Evolutionary conservation across 78 protist genomes (phyloP), one percentile per base, ranked within the genome.

Genomic region (Reticulomyxa filosa): DNA sequence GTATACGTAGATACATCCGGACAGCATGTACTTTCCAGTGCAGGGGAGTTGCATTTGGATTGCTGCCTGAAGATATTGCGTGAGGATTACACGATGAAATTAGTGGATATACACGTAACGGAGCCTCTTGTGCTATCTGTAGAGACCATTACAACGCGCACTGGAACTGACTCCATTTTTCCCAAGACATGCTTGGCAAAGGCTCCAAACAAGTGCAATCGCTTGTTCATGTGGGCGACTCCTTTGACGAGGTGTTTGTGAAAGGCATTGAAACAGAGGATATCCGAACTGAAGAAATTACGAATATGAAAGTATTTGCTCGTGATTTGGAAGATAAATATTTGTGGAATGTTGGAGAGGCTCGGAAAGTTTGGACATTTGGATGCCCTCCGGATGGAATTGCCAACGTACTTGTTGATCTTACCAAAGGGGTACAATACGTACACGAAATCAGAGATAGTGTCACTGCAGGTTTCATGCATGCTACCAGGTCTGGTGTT

Each of bases 1-100:
- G 73, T 78, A 80, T 61, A 53, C 52, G 77, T 75, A 53, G 94
- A 87, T 74, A 92, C 85, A 74, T 77, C 96, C 33, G 98, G 98
- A 50, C 96, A 93, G 84, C 92, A 91, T 91, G 87, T 92, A 63
- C 81, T 95, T 26, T 97, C 98, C 8, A 98, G 98, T 62, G 94
- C 95, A 59, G 97, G 97, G 57, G 99, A 95, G 84, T 83, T 91
- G 38, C 97, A 91, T 67, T 82, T 95, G 33, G 98, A 90, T 27
- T 11, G 36, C 11, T 36, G 67, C 46, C 20, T 82, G 22, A 0
- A 35, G 6, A 75, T 63, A 17, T 51, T 82, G n/a, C 52, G 68
- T 17, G 75, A 81, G 22, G 38, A 57, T 30, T 26, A 29, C 3
- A 26, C 57, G 1, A 23, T 46, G 30, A 70, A 81, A 10, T 6